phyloP scores from a whole-genome alignment of 2,329 filamentous ascomycete genomes.

The Penicillium sp. region DNA sequence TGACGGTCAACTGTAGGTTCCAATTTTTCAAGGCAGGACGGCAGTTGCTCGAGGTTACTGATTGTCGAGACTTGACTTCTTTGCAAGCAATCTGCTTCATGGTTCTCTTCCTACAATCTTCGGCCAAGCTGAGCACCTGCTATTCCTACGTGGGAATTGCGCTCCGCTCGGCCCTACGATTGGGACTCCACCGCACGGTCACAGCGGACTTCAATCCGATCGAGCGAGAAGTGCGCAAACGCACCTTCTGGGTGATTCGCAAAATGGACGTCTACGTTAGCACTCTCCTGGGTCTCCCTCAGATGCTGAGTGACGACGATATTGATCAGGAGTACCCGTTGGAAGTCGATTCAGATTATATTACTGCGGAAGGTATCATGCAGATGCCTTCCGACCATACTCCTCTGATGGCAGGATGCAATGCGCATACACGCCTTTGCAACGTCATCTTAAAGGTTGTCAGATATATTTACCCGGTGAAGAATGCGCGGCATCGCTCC shows the following conservation, averaged over 20 bases:
- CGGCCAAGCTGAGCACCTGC: conserved; percentile 72
- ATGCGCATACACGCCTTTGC: conserved; percentile 57
- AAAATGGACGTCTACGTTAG: conserved; percentile 51
- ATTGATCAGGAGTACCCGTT: conserved; percentile 48
- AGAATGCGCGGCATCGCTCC: conserved; percentile 43
- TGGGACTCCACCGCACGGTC: conserved; percentile 72
- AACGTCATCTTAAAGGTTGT: conserved; percentile 59
- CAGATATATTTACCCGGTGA: conserved; percentile 61
- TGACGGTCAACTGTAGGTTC: conserved; percentile 46
- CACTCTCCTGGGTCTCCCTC: conserved; percentile 47
- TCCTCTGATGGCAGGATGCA: conserved; percentile 56
- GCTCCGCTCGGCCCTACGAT: conserved; percentile 67
- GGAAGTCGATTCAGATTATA: conserved; percentile 46
- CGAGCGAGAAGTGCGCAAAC: conserved; percentile 67
- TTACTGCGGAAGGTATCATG: conserved; percentile 44
- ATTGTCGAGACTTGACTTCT: conserved; percentile 68
- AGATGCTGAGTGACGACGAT: conserved; percentile 49
- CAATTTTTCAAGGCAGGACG: conserved; percentile 70
- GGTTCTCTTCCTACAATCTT: conserved; percentile 74
- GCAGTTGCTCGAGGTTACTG: conserved; percentile 56
- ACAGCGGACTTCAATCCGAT: conserved; percentile 65
- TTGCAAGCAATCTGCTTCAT: conserved; percentile 74
- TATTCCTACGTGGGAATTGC: conserved; percentile 78
- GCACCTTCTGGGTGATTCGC: conserved; percentile 53
- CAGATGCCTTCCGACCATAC: conserved; percentile 54